Evolutionary conservation across 257 asterid species (phyloP).

Genomic region (Perilla frutescens): DNA sequence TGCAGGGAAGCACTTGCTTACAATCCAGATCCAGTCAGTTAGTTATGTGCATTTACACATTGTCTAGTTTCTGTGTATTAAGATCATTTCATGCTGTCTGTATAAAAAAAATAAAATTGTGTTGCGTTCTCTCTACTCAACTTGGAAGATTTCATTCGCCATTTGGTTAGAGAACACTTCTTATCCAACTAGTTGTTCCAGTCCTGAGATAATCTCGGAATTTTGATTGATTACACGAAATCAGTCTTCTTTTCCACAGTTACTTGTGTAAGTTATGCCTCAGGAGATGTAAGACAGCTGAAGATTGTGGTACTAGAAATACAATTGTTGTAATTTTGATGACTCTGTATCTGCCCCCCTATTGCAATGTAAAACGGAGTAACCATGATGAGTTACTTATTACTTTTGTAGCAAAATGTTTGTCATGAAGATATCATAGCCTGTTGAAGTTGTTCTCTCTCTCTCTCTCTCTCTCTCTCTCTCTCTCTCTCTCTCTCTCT

Average conservation of each 20-base stretch:
- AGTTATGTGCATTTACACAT: constrained; percentile 28
- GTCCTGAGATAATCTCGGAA: background rate
- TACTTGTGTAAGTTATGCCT: background rate
- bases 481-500: background rate
- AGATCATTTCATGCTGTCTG: constrained; percentile 13
- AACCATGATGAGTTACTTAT: constrained; percentile 3
- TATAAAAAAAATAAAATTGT: constrained; percentile 27
- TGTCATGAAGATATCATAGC: background rate
- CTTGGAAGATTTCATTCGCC: background rate
- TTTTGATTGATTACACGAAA: background rate
- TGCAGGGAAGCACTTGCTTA: constrained; percentile 64
- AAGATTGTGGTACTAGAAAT: constrained; percentile 15
- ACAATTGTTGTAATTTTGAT: constrained; percentile 14
- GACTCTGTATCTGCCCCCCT: constrained; percentile 21
- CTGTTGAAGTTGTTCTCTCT: background rate
- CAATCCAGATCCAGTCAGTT: constrained; percentile 54
- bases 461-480: background rate
- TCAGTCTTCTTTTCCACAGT: background rate
- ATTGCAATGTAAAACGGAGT: constrained; percentile 14
- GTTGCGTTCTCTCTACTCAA: background rate
- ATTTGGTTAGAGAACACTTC: background rate
- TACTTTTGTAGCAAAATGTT: constrained; percentile 8
- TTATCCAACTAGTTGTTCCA: background rate
- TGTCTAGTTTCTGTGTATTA: constrained; percentile 22
- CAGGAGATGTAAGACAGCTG: background rate